Conservation (phyloP, 805 yeast species). For the Barnettozyma wickerhamii region DNA sequence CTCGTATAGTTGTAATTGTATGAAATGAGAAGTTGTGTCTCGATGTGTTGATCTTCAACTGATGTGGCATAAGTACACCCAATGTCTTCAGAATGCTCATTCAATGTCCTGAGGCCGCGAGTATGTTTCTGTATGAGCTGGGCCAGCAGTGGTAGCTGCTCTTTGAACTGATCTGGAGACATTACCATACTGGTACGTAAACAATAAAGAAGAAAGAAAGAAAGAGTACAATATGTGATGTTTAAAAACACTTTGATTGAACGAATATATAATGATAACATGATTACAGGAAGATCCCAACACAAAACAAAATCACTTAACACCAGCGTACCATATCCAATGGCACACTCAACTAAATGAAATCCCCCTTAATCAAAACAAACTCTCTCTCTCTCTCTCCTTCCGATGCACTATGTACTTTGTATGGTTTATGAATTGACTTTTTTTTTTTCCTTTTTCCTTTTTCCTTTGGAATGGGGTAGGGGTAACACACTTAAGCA, state of each 20-base stretch:
- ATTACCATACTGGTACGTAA: background rate
- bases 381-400: background rate
- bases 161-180: background rate
- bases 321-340: background rate
- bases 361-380: background rate
- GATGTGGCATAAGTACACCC: background rate
- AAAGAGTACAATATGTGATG: background rate
- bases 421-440: too few species aligned
- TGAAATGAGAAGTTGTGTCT: background rate
- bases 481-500: background rate
- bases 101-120: background rate
- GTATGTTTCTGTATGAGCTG: background rate
- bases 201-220: background rate
- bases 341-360: background rate
- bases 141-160: background rate
- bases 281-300: background rate
- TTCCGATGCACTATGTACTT: background rate
- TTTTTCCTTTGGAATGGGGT: background rate
- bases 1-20: conserved; percentile 8
- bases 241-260: background rate
- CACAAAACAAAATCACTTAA: background rate
- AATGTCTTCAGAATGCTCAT: background rate
- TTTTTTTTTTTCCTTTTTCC: background rate
- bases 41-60: background rate
- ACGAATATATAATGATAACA: conserved; percentile 7